Evolutionary conservation across 2,329 filamentous ascomycete genomes (phyloP).

Genomic region (Dactylellina cionopaga): DNA sequence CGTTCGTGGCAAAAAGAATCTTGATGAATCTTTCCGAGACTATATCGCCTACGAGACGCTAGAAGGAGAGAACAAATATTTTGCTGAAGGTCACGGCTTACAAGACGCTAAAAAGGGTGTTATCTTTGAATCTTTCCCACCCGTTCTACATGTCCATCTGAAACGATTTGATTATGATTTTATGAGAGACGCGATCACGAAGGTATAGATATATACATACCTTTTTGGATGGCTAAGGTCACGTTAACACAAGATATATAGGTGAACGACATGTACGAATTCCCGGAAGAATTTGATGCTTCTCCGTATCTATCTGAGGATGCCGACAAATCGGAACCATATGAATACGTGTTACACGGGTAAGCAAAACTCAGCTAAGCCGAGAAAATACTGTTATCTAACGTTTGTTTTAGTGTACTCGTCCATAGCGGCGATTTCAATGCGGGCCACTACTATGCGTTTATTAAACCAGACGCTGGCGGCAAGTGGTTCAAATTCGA

Average conservation of each 20-base stretch:
- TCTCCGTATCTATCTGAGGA: constrained; percentile 86
- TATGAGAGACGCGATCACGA: constrained; percentile 96
- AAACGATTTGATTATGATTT: constrained; percentile 99
- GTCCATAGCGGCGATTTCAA: constrained; percentile 97
- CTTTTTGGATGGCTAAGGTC: neutral
- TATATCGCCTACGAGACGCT: constrained; percentile 97
- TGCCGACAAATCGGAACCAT: constrained; percentile 86
- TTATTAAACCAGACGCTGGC: constrained; percentile 90
- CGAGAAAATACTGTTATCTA: neutral
- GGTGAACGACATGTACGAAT: constrained; percentile 91
- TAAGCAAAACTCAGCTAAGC: constrained; percentile 23
- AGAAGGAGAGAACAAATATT: constrained; percentile 98
- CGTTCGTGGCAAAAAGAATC: constrained; percentile 89
- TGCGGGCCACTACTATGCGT: constrained; percentile 97
- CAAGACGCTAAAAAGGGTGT: constrained; percentile 98
- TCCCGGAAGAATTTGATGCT: constrained; percentile 84
- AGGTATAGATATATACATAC: constrained; percentile 61
- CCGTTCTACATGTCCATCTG: constrained; percentile 91
- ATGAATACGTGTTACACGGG: constrained; percentile 88
- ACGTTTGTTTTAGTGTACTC: constrained; percentile 71
- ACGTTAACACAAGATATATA: constrained; percentile 10
- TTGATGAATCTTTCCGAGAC: constrained; percentile 94
- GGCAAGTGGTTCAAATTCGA: constrained; percentile 97
- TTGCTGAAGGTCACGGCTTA: constrained; percentile 87
- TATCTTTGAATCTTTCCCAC: constrained; percentile 94